A percentile compares a stretch with the other conserved stretches of the same genome.
Evolutionary conservation across 1,284 basidiomycete species (phyloP).

Genomic region (Lignosus rhinocerotis): DNA sequence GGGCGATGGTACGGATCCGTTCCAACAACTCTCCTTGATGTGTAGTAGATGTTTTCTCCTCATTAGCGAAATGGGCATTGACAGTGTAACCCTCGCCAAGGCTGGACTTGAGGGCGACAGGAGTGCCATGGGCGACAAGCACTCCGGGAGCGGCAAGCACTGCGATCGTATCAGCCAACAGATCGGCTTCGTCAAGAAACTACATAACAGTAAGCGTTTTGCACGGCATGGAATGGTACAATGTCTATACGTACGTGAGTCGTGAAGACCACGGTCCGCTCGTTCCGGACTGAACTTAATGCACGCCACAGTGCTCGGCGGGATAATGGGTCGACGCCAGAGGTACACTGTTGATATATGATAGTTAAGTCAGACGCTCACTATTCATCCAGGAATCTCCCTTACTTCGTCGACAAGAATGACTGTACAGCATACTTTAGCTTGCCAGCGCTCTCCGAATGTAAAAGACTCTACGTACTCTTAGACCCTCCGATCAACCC

Average conservation of each 20-base stretch:
- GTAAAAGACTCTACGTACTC: constrained; percentile 38
- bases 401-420: constrained; percentile 69
- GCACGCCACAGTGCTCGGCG: constrained; percentile 78
- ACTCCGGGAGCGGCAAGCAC: constrained; percentile 77
- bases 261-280: constrained; percentile 67
- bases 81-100: constrained; percentile 74
- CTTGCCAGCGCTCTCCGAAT: neutral
- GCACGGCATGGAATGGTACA: constrained; percentile 2
- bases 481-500: constrained; percentile 75
- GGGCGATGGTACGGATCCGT: constrained; percentile 47
- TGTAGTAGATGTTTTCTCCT: constrained; percentile 29
- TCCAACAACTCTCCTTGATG: constrained; percentile 41
- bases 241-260: constrained; percentile 52
- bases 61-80: constrained; percentile 47
- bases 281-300: constrained; percentile 63
- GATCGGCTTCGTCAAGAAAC: constrained; percentile 81
- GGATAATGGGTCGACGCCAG: constrained; percentile 79
- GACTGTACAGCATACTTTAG: constrained; percentile 39
- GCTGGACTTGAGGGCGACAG: constrained; percentile 70
- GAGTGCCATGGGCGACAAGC: constrained; percentile 70
- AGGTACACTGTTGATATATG: constrained; percentile 63
- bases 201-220: constrained; percentile 26
- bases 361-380: neutral
- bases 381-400: neutral
- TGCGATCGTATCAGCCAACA: constrained; percentile 75